Percentiles rank a stretch among this genome's conserved stretches.
Conservation (phyloP, 176 grass and related monocot genomes). For the Themeda triandra region DNA sequence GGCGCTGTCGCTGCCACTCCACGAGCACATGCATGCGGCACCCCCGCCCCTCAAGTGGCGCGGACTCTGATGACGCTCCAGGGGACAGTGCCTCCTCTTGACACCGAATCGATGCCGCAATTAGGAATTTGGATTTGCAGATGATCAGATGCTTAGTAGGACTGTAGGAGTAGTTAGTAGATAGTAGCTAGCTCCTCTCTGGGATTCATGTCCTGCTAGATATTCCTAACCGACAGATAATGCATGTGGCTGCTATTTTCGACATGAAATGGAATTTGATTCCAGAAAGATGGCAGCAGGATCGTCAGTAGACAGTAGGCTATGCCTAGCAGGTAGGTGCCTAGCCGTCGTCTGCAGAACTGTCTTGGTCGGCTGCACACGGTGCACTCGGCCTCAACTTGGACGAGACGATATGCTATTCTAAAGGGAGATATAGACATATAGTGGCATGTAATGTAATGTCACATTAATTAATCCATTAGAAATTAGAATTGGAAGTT, state of each 20-base stretch:
- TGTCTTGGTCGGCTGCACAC: conserved; percentile 26
- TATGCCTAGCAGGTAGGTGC: background rate
- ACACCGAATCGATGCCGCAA: conserved; percentile 14
- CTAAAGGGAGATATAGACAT: background rate
- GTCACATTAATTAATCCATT: background rate
- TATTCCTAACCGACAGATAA: background rate
- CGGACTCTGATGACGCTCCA: conserved; percentile 26
- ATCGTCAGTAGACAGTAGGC: background rate
- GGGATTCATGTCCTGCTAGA: conserved; percentile 6
- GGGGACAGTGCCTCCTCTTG: conserved; percentile 39
- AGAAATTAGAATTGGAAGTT: background rate
- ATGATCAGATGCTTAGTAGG: background rate
- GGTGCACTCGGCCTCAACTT: background rate
- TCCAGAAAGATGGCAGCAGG: background rate
- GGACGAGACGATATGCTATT: background rate
- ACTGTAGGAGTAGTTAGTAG: background rate
- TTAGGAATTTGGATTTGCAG: background rate
- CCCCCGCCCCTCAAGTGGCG: conserved; percentile 5
- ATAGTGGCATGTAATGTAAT: background rate
- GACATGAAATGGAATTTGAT: conserved; percentile 5
- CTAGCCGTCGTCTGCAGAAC: background rate
- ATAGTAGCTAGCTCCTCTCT: background rate
- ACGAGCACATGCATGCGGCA: conserved; percentile 35
- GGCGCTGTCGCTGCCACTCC: conserved; percentile 1
- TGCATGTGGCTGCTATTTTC: background rate